Base-by-base conservation (phyloP, 352 stramenopile species). In the Aphanomyces cochlioides region DNA sequence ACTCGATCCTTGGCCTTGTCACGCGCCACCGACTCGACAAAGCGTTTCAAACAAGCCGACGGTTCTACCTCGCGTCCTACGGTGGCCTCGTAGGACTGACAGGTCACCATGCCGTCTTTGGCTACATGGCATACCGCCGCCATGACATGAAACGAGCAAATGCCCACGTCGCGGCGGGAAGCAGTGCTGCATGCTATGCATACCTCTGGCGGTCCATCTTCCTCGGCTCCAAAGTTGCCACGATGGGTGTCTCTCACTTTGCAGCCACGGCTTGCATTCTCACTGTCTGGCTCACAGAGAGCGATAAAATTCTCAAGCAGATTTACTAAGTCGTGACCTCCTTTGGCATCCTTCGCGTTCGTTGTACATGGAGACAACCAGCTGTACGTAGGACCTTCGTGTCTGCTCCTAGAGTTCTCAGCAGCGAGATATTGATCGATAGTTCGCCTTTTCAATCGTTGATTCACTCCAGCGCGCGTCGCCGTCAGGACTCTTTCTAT, bases 151-250 rank as follows among this genome's bases (percentile, higher is more conserved):
- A 70, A 12, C 64, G 64, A 5, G 47, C 47, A 21, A n/a, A 41
- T 13, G 63, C 63, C 19, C 63, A 69, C 43, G 63, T 60, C 3
- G 63, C 63, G 12, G 63, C 63, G 12, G 63, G 37, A 17, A 39
- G 34, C 10, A 70, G 43, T 34, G 34, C 47, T 3, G 40, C 34
- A 17, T 48, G 64, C 39, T 70, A 70, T 19, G 64, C 47, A 7
- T 70, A 56, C 40, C 28, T 70, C 10, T 70, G 47, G 64, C 47
- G 41, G 8, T 70, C 64, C 3, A 60, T 69, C 34, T 69, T 69
- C 21, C 47, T 69, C 10, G 50, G 50, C 15, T 10, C 50, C 15
- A 58, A 58, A 21, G 17, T 58, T 1, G 17, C 19, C 15, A 10
- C 17, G 15, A 58, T 58, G 50, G 50, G 50, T 7, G 21, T 58